Base-by-base conservation (phyloP, 371 early-diverging fungal species). In the Coemansia sp. region DNA sequence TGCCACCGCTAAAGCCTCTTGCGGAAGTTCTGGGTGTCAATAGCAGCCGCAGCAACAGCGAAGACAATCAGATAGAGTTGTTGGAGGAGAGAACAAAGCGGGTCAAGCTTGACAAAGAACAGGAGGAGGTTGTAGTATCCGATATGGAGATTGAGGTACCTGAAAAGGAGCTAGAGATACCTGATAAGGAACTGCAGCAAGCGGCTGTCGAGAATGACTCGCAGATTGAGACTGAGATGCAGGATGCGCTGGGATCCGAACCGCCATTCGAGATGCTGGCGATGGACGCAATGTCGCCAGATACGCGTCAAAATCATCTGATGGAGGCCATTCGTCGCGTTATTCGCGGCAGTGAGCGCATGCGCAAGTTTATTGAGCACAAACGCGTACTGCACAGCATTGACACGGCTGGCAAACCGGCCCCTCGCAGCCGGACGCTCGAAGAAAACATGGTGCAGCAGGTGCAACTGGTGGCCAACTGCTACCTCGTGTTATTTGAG, bases 1-100 rank as follows among this genome's bases (percentile, higher is more conserved):
- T 58, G 23, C 56, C 51, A 23, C 57, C 7, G 51, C 51, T 18
- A 14, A 75, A 64, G 57, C 67, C 67, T 5, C 18, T 58, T 9
- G 62, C 48, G 23, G 62, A 1, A 9, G 16, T 44, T 16, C 40
- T 2, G 5, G n/a, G n/a, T 5, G 30, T 37, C 16, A 69, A 63
- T 14, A 66, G 50, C 20, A 68, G 72, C 37, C 62, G 62, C 18
- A 72, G 72, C 18, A 73, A 44, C 44, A 44, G 44, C n/a, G 16
- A 72, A 18, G 78, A 72, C 18, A 52, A 65, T 61, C 78, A 72
- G 59, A 39, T 61, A 50, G 65, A 64, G 42, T 50, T 72, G 78
- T 63, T 72, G 37, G 78, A 68, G 33, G 78, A 78, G 44, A 68
- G 64, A 48, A 66, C 72, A 42, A 78, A 78, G 53, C 78, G 78